Percentiles rank a stretch among this genome's conserved stretches.
phyloP scores from a whole-genome alignment of 805 yeast genomes.

The Naumovozyma baii region DNA sequence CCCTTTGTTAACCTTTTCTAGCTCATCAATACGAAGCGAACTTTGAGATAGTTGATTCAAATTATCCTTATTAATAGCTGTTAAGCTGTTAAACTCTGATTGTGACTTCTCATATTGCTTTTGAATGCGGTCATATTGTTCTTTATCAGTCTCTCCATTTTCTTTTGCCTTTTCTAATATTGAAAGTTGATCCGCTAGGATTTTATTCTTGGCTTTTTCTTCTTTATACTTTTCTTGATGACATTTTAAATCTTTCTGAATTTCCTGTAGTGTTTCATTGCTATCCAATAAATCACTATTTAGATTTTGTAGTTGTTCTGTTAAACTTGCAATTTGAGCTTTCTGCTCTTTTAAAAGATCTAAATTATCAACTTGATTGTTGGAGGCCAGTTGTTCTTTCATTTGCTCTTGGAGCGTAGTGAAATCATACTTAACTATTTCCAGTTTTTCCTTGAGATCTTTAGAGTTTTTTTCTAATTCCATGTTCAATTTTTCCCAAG shows the following conservation, averaged over 20 bases:
- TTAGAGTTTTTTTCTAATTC: conserved; percentile 1
- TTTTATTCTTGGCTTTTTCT: neutral
- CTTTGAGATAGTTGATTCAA: neutral
- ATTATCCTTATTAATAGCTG: no score
- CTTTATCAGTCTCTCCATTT: neutral
- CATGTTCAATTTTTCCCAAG: neutral
- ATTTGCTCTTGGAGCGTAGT: neutral
- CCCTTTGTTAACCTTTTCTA: neutral
- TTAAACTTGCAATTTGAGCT: neutral
- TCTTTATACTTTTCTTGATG: neutral
- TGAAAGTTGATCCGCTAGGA: neutral
- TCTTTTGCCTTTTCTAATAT: neutral
- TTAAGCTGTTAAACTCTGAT: no score
- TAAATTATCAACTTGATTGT: neutral
- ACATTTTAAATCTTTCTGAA: neutral
- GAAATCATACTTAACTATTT: no score
- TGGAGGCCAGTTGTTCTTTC: neutral
- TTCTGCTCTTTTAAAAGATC: neutral
- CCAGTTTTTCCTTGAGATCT: neutral
- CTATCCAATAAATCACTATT: neutral
- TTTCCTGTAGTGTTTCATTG: neutral
- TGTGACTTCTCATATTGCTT: no score
- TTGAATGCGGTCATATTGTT: neutral
- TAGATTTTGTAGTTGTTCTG: neutral
- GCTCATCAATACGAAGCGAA: neutral